Evolutionary conservation across 2,329 filamentous ascomycete species (phyloP), one percentile per base, ranked within the genome.

Genomic region (Diaporthe sp.): DNA sequence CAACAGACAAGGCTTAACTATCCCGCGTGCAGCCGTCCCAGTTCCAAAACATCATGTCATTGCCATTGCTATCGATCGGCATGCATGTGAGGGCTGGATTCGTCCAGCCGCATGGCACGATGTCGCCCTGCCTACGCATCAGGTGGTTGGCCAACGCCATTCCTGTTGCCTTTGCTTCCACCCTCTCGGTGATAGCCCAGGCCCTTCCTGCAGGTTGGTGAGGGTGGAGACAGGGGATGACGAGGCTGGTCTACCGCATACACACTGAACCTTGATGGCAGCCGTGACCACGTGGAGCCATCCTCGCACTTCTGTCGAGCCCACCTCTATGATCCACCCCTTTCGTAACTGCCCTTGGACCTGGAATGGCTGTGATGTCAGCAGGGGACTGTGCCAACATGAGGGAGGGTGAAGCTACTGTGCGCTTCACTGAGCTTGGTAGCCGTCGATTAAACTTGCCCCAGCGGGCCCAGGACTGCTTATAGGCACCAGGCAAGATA

Each of bases 21-120:
- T 92, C 35, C 91, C 56, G 56, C 13, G 10, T 25, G 56, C 56
- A 59, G 35, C 56, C 56, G 56, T 19, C 56, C 22, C 37, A 2
- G 35, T 27, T 8, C 56, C 56, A 13, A 61, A 42, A 19, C 37
- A 42, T 8, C 9, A 39, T 39, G 32, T n/a, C 32, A 25, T 2
- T 37, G 32, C 5, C 35, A 37, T 15, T 27, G 55, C 91, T 0
- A 92, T 93, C 90, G 88, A 0, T 85, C 93, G 39, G 87, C 89
- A 1, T 92, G 77, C 78, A 47, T 17, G 76, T 75, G 10, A 42
- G 9, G 22, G 32, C 47, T 32, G 10, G 4, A 42, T 30, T 58
- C 39, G 53, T 66, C 70, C 59, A 42, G 70, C 37, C 53, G 59
- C 70, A 72, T 53, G 35, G 30, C 44, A 30, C 56, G n/a, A 71